These are phyloP conservation scores for Erysiphe neolycopersici DNA, from an alignment of 2,329 filamentous ascomycete species.

Conservation along the genomic window DNA sequence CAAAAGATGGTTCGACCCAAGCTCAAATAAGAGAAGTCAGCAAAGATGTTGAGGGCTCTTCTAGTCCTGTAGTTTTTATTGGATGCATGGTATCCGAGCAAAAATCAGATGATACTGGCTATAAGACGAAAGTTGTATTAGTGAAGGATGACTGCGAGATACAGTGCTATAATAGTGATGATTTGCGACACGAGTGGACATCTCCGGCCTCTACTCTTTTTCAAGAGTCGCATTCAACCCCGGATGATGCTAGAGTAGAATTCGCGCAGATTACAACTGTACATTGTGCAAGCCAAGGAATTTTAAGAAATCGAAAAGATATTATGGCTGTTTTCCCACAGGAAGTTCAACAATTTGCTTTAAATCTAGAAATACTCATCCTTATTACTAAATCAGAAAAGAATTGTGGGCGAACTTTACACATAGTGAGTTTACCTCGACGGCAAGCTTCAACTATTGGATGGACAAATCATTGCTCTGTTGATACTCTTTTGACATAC, in stretches of 20 bases:
- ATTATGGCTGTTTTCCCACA: constrained; percentile 24
- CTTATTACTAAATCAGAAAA: constrained; percentile 14
- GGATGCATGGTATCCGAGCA: constrained; percentile 10
- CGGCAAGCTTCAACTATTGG: constrained; percentile 3
- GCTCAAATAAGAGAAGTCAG: constrained; percentile 22
- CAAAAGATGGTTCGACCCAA: constrained; percentile 24
- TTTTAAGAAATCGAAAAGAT: constrained; percentile 24
- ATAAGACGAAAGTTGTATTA: constrained; percentile 20
- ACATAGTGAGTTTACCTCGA: constrained; percentile 12
- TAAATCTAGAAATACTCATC: constrained; percentile 26
- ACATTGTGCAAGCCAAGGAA: constrained; percentile 11
- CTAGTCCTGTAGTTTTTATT: constrained; percentile 19
- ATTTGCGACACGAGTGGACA: constrained; percentile 21
- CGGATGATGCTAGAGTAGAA: constrained; percentile 13
- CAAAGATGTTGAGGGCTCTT: constrained; percentile 16
- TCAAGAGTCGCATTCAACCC: constrained; percentile 12
- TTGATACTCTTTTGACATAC: constrained; percentile 10
- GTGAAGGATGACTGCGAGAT: constrained; percentile 35
- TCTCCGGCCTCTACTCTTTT: constrained; percentile 15
- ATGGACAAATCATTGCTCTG: constrained; percentile 6
- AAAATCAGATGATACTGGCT: constrained; percentile 1
- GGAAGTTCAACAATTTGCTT: constrained; percentile 18
- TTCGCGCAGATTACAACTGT: constrained; percentile 13
- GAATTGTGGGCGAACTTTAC: constrained; percentile 7
- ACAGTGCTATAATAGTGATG: constrained; percentile 31